Evolutionary conservation across 2,329 filamentous ascomycete genomes (phyloP).

Genomic region (Pleoardoris graminearum): DNA sequence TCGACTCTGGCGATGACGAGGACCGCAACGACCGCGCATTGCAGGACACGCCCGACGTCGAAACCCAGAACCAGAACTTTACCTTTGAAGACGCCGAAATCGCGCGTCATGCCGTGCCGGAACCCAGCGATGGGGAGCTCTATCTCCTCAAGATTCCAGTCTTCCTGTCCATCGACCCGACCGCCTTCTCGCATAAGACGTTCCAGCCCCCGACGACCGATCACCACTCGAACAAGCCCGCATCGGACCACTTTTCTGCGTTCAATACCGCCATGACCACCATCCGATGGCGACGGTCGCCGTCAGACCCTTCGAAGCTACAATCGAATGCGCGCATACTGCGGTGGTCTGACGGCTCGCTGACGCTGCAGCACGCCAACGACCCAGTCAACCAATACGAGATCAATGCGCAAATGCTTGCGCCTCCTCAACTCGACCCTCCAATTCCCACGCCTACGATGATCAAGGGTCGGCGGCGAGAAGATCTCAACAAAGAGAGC

Average conservation of each 20-base stretch:
- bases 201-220: slow-evolving; percentile 67
- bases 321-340: slow-evolving; percentile 76
- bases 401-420: slow-evolving; percentile 70
- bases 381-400: slow-evolving; percentile 72
- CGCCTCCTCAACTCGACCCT: slow-evolving; percentile 59
- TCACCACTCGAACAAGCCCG: slow-evolving; percentile 54
- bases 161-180: slow-evolving; percentile 71
- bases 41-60: slow-evolving; percentile 47
- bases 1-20: slow-evolving; percentile 65
- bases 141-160: slow-evolving; percentile 72
- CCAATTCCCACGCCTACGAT: slow-evolving; percentile 54
- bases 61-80: slow-evolving; percentile 59
- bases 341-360: slow-evolving; percentile 77
- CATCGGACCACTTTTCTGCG: slow-evolving; percentile 58
- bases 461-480: slow-evolving; percentile 24
- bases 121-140: slow-evolving; percentile 72
- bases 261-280: slow-evolving; percentile 69
- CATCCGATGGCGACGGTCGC: slow-evolving; percentile 70
- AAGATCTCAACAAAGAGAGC: slow-evolving; percentile 68
- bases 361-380: slow-evolving; percentile 74
- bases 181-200: slow-evolving; percentile 66
- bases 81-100: slow-evolving; percentile 66
- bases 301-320: slow-evolving; percentile 65
- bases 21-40: slow-evolving; percentile 64
- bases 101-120: slow-evolving; percentile 70